Conservation (phyloP, 2,329 filamentous ascomycete genomes). For the Fusarium pseudonygamai region DNA sequence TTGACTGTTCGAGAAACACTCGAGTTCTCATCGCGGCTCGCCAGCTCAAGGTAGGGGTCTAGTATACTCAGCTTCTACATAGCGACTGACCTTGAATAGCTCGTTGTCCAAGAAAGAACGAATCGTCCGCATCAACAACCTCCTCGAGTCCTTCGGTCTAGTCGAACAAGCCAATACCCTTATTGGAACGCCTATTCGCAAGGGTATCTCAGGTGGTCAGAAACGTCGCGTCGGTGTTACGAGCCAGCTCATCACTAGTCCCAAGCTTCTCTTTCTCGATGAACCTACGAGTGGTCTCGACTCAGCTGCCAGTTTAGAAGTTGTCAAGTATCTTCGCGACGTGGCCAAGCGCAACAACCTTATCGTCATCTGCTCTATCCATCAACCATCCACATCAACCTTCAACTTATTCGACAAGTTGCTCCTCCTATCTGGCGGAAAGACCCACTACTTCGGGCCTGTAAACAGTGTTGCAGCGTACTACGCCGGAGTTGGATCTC, state of each 20-base stretch:
- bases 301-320: slow-evolving; percentile 78
- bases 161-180: slow-evolving; percentile 73
- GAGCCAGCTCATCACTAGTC: slow-evolving; percentile 81
- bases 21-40: slow-evolving; percentile 78
- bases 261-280: slow-evolving; percentile 83
- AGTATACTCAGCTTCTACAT: neutral
- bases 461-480: slow-evolving; percentile 67
- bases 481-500: slow-evolving; percentile 68
- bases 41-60: slow-evolving; percentile 58
- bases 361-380: slow-evolving; percentile 83
- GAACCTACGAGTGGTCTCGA: slow-evolving; percentile 88
- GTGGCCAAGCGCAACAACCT: slow-evolving; percentile 75
- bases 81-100: slow-evolving; percentile 31
- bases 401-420: slow-evolving; percentile 85
- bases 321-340: slow-evolving; percentile 75
- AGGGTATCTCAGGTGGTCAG: slow-evolving; percentile 86
- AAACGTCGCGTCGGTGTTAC: slow-evolving; percentile 84
- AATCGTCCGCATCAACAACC: slow-evolving; percentile 68
- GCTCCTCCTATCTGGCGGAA: slow-evolving; percentile 75
- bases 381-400: slow-evolving; percentile 83
- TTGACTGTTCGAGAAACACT: slow-evolving; percentile 84
- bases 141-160: slow-evolving; percentile 79
- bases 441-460: slow-evolving; percentile 77
- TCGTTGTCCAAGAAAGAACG: slow-evolving; percentile 62
- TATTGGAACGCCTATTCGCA: slow-evolving; percentile 83